A percentile compares a stretch with the other conserved stretches of the same genome.
These are phyloP conservation scores for Vinca minor DNA, from an alignment of 257 asterid genomes.

Conservation along the genomic window DNA sequence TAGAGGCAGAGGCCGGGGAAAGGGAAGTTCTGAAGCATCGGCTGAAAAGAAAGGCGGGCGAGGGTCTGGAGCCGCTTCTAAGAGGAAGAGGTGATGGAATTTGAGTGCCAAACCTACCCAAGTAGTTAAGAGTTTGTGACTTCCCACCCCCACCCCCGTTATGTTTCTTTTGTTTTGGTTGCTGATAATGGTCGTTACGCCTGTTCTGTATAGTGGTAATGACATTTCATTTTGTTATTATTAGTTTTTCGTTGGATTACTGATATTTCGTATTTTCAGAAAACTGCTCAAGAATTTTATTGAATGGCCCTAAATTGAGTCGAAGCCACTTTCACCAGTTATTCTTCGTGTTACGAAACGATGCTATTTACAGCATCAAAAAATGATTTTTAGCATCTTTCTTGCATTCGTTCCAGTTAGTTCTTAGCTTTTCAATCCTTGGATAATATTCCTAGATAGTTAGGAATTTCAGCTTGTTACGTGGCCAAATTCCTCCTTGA, in stretches of 20 bases:
- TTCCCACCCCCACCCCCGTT: slow-evolving; percentile 4
- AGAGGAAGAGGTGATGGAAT: slow-evolving; percentile 68
- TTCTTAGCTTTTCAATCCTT: too few species aligned
- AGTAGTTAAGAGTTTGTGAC: not conserved
- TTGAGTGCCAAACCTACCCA: not conserved
- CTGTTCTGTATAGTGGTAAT: not conserved
- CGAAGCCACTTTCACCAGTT: too few species aligned
- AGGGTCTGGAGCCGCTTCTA: slow-evolving; percentile 44
- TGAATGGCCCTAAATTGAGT: too few species aligned
- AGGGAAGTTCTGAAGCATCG: slow-evolving; percentile 26
- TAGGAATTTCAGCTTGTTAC: too few species aligned
- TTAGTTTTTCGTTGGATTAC: not conserved
- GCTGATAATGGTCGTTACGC: not conserved
- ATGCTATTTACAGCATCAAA: too few species aligned
- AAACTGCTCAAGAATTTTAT: too few species aligned
- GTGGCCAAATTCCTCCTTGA: too few species aligned
- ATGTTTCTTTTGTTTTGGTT: slow-evolving; percentile 1
- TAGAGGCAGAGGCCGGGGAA: slow-evolving; percentile 44
- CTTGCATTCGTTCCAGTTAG: too few species aligned
- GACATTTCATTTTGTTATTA: not conserved
- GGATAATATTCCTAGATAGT: too few species aligned
- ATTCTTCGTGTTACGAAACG: too few species aligned
- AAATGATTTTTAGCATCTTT: too few species aligned
- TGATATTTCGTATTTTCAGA: not conserved
- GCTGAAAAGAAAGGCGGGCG: slow-evolving; percentile 25